Base-by-base conservation (phyloP, 2,329 filamentous ascomycete genomes). In the Trichoderma simmonsii region DNA sequence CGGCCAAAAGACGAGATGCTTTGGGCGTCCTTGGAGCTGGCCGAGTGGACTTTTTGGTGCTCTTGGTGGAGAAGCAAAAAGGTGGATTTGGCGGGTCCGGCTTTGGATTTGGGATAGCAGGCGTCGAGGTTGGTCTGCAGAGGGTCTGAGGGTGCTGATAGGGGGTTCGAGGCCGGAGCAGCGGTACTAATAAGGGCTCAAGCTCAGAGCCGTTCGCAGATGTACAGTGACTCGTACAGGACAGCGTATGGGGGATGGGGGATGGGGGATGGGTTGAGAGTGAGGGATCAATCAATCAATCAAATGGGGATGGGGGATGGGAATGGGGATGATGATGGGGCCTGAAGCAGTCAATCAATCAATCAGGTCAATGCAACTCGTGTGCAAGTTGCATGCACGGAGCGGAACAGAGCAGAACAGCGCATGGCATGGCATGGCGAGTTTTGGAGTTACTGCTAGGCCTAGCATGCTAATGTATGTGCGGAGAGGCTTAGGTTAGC, bases 71-170 rank as follows among this genome's bases (percentile, higher is more conserved):
- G 71, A 39, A 67, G 32, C 64, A 56, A 56, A 43, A 39, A 39
- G 21, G 65, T 70, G 71, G 64, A 28, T 54, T 63, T 59, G 56
- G 71, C 71, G 71, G 71, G 71, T 72, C 71, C 57, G 71, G 65
- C 67, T 56, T 63, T 68, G 70, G 59, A 64, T 32, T 60, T 68
- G 65, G 65, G 65, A 60, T 57, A 67, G 43, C 60, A 57, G 32
- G 21, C 36, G 54, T 59, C 59, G 59, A 61, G 59, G 28, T 61
- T 61, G 59, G 59, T 36, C 30, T 34, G 39, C 30, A 65, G 63
- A 54, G 63, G 39, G n/a, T 26, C 30, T 21, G 28, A 34, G 21
- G 43, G 43, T 34, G 64, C 64, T 67, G 64, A 59, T 57, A 59
- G 64, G 64, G 48, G 64, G 48, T 67, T 48, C n/a, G 26, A 30